Evolutionary conservation across 2,329 filamentous ascomycete species (phyloP).

Genomic region (Cladosporium sp.): DNA sequence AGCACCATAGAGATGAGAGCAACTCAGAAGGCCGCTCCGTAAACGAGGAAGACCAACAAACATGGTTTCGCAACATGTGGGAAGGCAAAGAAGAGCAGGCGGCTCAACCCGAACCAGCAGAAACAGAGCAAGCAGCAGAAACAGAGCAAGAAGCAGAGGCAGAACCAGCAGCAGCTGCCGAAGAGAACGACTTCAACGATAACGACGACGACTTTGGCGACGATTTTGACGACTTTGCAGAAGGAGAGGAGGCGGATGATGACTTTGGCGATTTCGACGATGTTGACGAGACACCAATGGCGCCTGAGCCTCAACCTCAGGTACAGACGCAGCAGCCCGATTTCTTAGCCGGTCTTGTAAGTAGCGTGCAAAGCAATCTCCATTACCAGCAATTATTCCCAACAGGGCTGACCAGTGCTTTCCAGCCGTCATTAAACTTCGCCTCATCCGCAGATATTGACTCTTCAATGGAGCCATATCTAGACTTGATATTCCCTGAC

Average conservation of each 20-base stretch:
- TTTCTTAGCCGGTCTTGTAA: conserved; percentile 52
- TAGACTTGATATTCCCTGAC: conserved; percentile 67
- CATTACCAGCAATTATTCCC: not conserved
- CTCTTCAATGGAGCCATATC: conserved; percentile 64
- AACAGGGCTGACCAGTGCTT: conserved; percentile 34
- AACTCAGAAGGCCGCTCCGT: conserved; percentile 15
- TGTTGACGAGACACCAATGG: conserved; percentile 42
- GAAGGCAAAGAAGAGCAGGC: conserved; percentile 20
- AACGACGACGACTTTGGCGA: conserved; percentile 56
- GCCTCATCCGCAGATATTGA: conserved; percentile 58
- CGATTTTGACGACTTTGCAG: conserved; percentile 68
- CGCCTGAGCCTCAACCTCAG: conserved; percentile 41
- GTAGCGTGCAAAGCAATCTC: conserved; percentile 28
- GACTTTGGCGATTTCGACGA: conserved; percentile 58
- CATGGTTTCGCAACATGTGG: conserved; percentile 39
- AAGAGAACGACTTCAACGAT: conserved; percentile 56
- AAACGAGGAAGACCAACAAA: conserved; percentile 34
- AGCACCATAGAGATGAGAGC: conserved; percentile 1
- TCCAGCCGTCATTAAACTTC: conserved; percentile 35
- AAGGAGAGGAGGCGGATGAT: conserved; percentile 47
- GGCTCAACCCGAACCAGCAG: conserved; percentile 37
- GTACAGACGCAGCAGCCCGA: conserved; percentile 42
- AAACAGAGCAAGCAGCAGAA: conserved; percentile 46
- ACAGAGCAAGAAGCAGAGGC: conserved; percentile 42
- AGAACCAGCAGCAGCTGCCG: conserved; percentile 17